phyloP scores from a whole-genome alignment of 352 stramenopile species.

The Phytophthora uliginosa region DNA sequence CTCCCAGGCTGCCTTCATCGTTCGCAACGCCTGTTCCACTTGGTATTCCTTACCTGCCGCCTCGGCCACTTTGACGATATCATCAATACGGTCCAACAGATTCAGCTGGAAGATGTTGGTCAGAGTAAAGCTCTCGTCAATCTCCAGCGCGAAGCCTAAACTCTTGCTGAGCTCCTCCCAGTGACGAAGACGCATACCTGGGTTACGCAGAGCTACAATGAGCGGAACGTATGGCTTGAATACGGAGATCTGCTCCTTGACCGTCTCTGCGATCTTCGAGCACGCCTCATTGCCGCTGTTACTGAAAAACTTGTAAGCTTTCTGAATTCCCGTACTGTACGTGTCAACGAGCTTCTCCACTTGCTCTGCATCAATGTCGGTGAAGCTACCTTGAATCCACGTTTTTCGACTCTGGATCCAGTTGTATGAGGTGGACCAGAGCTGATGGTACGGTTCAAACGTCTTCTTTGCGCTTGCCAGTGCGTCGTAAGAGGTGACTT shows the following conservation, averaged over 20 bases:
- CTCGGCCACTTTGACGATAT: slow-evolving; percentile 94
- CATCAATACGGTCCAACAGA: slow-evolving; percentile 88
- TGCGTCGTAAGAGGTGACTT: slow-evolving; percentile 92
- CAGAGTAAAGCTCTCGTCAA: slow-evolving; percentile 91
- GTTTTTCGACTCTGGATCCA: slow-evolving; percentile 94
- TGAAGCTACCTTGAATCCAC: slow-evolving; percentile 95
- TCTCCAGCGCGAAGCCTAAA: slow-evolving; percentile 84
- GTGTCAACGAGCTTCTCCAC: slow-evolving; percentile 92
- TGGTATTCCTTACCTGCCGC: slow-evolving; percentile 96
- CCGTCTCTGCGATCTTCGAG: slow-evolving; percentile 89
- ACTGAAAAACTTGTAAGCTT: slow-evolving; percentile 95
- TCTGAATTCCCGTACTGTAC: slow-evolving; percentile 90
- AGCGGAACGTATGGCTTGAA: slow-evolving; percentile 96
- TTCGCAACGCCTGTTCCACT: slow-evolving; percentile 93
- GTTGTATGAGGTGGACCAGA: slow-evolving; percentile 93
- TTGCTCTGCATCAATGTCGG: slow-evolving; percentile 92
- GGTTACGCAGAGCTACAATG: slow-evolving; percentile 92
- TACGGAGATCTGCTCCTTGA: slow-evolving; percentile 94
- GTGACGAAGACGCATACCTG: slow-evolving; percentile 95
- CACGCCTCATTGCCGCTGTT: slow-evolving; percentile 87
- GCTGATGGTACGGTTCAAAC: slow-evolving; percentile 95
- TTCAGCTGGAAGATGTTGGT: slow-evolving; percentile 90
- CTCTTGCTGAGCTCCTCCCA: slow-evolving; percentile 92
- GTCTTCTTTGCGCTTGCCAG: slow-evolving; percentile 91
- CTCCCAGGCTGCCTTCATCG: slow-evolving; percentile 95